Evolutionary conservation across 73 alveolate species (phyloP).

Genomic region (Durusdinium trenchii): DNA sequence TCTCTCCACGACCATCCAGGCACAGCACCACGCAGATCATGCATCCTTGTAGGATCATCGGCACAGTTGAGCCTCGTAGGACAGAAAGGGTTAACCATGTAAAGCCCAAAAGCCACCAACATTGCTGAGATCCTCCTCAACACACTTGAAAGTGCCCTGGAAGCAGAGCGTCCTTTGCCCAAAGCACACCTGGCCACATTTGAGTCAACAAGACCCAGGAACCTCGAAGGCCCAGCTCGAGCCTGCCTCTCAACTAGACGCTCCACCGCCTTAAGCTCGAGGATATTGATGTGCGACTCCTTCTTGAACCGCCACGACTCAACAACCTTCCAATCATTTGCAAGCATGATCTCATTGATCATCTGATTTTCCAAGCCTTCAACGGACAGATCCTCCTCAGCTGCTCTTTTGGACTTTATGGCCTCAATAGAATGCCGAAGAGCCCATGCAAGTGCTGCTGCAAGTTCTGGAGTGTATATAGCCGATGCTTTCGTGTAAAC

Average conservation of each 20-base stretch:
- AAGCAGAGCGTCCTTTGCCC: background rate
- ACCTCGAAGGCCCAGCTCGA: background rate
- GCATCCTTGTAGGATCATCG: background rate
- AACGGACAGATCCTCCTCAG: background rate
- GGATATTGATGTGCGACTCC: background rate
- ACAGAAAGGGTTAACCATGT: background rate
- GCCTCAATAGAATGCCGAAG: background rate
- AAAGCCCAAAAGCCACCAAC: background rate
- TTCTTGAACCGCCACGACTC: background rate
- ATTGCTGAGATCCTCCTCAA: background rate
- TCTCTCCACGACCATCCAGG: background rate
- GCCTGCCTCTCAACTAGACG: background rate
- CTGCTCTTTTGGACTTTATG: too few species aligned
- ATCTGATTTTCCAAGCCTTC: background rate
- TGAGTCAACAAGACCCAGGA: background rate
- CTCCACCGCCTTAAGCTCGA: background rate
- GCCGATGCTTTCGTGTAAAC: background rate
- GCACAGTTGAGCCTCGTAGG: background rate
- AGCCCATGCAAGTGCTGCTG: background rate
- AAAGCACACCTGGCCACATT: background rate
- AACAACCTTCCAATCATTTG: background rate
- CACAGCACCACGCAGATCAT: background rate
- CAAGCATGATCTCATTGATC: background rate
- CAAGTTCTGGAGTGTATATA: background rate
- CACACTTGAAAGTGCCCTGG: background rate